Conservation (phyloP, 2,329 filamentous ascomycete species). For the Myrmaecium sp. region DNA sequence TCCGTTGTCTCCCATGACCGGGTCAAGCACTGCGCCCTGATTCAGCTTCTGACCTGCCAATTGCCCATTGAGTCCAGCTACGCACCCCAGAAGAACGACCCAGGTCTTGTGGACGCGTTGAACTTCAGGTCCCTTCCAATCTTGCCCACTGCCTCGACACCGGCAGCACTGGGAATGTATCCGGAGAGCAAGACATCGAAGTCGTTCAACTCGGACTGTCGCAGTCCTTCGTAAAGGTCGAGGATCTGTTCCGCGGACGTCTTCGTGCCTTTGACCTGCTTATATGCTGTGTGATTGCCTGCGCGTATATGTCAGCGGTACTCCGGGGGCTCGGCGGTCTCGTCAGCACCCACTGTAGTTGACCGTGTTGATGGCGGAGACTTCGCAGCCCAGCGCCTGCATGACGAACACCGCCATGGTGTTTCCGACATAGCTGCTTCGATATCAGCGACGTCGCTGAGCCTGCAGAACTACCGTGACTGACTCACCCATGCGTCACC, state of each 20-base stretch:
- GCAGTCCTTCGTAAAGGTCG: conserved; percentile 70
- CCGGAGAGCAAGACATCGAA: conserved; percentile 93
- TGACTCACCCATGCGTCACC: conserved; percentile 58
- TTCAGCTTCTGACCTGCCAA: neutral
- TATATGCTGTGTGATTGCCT: conserved; percentile 94
- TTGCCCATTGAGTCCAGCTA: too few species aligned
- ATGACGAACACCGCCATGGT: conserved; percentile 92
- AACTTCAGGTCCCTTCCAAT: conserved; percentile 69
- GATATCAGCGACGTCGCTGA: conserved; percentile 9
- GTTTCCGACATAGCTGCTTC: conserved; percentile 78
- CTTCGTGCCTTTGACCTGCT: conserved; percentile 70
- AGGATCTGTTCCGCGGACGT: conserved; percentile 68
- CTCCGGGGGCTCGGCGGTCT: too few species aligned
- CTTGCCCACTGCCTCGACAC: conserved; percentile 65
- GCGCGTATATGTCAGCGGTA: conserved; percentile 6
- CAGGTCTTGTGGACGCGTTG: conserved; percentile 43
- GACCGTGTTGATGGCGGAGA: conserved; percentile 86
- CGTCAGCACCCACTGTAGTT: conserved; percentile 96
- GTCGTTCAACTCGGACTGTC: conserved; percentile 66
- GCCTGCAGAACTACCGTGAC: neutral
- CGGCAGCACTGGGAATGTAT: conserved; percentile 77
- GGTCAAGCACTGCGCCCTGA: conserved; percentile 53
- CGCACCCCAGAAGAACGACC: conserved; percentile 75
- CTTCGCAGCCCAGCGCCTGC: conserved; percentile 85
- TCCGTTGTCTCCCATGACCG: conserved; percentile 96